Conservation (phyloP, 768 basidiomycete species). For the Pulveroboletus ravenelii region DNA sequence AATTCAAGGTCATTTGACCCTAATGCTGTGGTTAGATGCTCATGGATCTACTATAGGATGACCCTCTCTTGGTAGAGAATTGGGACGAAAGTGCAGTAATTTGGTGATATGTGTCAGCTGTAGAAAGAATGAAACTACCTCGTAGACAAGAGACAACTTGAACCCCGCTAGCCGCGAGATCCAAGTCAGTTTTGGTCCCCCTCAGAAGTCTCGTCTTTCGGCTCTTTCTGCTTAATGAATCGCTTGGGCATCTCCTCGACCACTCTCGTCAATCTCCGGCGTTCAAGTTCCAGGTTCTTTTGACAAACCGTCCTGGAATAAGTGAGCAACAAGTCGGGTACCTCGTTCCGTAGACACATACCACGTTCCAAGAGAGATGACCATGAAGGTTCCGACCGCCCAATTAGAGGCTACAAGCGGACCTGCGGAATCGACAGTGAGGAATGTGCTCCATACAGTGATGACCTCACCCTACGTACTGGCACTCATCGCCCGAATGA, state of each 20-base stretch:
- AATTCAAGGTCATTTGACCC: constrained; percentile 49
- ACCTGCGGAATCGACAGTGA: constrained; percentile 28
- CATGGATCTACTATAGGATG: constrained; percentile 40
- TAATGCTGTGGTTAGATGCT: background rate
- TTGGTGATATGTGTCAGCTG: constrained; percentile 40
- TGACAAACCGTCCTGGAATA: constrained; percentile 59
- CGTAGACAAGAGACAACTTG: background rate
- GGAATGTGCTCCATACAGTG: background rate
- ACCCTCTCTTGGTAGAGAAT: constrained; percentile 68
- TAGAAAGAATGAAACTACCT: background rate
- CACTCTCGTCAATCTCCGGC: constrained; percentile 48
- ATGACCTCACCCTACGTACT: constrained; percentile 39
- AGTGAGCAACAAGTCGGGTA: constrained; percentile 7
- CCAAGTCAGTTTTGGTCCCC: constrained; percentile 1
- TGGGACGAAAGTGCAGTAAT: constrained; percentile 55
- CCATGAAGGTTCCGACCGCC: constrained; percentile 70
- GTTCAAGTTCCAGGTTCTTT: constrained; percentile 49
- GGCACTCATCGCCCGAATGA: constrained; percentile 62
- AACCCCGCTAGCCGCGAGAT: background rate
- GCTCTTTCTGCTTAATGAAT: constrained; percentile 40
- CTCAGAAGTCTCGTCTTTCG: constrained; percentile 25
- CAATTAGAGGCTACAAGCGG: constrained; percentile 69
- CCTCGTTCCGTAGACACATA: constrained; percentile 32
- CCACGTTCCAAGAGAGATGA: constrained; percentile 69
- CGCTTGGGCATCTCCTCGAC: constrained; percentile 60